Conservation (phyloP, 2,329 filamentous ascomycete species). For the Talaromyces funiculosus region DNA sequence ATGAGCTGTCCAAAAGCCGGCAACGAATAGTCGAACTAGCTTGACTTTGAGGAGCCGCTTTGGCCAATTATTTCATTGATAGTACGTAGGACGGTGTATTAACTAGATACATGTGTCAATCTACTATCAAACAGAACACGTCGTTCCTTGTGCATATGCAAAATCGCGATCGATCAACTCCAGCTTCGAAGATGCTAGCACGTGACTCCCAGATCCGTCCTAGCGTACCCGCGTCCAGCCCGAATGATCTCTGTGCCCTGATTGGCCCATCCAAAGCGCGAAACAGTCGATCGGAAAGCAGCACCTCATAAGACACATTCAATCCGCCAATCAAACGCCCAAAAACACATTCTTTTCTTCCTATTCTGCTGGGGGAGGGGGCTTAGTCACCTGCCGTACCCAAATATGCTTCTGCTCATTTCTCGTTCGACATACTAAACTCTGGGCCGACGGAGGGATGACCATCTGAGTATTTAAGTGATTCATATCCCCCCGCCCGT, state of each 20-base stretch:
- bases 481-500: constrained; percentile 16
- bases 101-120: too few species aligned
- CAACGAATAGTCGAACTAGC: background rate
- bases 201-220: background rate
- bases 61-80: background rate
- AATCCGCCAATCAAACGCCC: constrained; percentile 29
- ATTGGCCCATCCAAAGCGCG: background rate
- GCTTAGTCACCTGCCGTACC: constrained; percentile 19
- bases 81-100: too few species aligned
- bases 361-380: background rate
- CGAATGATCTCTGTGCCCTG: background rate
- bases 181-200: background rate
- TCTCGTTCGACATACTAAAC: background rate
- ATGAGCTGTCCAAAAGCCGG: background rate
- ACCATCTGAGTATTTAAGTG: constrained; percentile 21
- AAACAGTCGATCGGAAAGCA: constrained; percentile 31
- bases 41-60: background rate
- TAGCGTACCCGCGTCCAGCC: background rate
- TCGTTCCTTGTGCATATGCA: background rate
- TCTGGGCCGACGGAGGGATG: constrained; percentile 3
- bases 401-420: background rate
- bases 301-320: constrained; percentile 38
- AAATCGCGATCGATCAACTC: background rate
- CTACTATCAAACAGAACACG: background rate
- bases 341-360: constrained; percentile 16